These are phyloP conservation scores for Lodderomyces pseudojiufengensis DNA, from an alignment of 1,139 yeast species.

Conservation along the genomic window DNA sequence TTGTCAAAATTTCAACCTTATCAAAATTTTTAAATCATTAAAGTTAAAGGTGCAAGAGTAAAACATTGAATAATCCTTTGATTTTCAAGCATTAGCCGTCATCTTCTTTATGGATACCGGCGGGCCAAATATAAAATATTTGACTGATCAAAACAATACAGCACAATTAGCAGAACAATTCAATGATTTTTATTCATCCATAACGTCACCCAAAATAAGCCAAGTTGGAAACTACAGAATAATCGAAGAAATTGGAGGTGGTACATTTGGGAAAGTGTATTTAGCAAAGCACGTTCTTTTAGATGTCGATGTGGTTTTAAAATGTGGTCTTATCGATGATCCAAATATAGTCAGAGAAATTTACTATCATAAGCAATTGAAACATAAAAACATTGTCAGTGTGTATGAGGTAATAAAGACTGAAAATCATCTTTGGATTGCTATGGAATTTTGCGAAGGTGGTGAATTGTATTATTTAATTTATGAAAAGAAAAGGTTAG, in stretches of 20 bases:
- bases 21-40: too few relatives aligned
- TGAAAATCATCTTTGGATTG: constrained; percentile 81
- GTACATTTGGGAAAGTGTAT: constrained; percentile 89
- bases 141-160: constrained; percentile 20
- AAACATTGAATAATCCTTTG: too few relatives aligned
- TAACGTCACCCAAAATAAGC: constrained; percentile 47
- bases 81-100: too few relatives aligned
- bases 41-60: too few relatives aligned
- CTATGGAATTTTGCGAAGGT: constrained; percentile 85
- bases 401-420: constrained; percentile 84
- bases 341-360: constrained; percentile 92
- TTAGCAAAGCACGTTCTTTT: constrained; percentile 75
- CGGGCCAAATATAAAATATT: background rate
- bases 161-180: constrained; percentile 61
- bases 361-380: constrained; percentile 80
- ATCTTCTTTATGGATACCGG: background rate
- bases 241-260: constrained; percentile 74
- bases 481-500: constrained; percentile 52
- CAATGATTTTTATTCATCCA: constrained; percentile 55
- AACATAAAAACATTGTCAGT: constrained; percentile 79
- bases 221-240: constrained; percentile 79
- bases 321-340: constrained; percentile 78
- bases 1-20: too few relatives aligned
- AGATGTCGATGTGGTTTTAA: constrained; percentile 74
- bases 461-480: constrained; percentile 80